A percentile compares a stretch with the other conserved stretches of the same genome.
Evolutionary conservation across 2,329 filamentous ascomycete species (phyloP).

Genomic region (Alternaria sp.): DNA sequence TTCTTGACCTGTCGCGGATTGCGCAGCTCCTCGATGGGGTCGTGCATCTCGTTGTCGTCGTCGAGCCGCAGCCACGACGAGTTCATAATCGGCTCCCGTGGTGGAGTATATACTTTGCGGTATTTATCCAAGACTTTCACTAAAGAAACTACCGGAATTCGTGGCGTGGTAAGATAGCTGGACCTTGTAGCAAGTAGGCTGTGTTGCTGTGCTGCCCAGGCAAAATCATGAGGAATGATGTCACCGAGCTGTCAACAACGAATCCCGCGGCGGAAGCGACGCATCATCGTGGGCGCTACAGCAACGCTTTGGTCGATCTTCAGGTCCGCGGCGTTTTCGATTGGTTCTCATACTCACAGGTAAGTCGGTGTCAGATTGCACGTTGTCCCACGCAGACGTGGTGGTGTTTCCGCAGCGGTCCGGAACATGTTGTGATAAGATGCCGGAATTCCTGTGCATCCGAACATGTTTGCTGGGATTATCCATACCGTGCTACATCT

Average conservation of each 20-base stretch:
- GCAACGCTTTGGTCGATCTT: neutral
- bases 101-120: neutral
- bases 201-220: slow-evolving; percentile 1
- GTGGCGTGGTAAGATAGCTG: neutral
- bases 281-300: slow-evolving; percentile 1
- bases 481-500: neutral
- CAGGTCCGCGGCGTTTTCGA: slow-evolving; percentile 5
- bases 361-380: neutral
- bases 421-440: slow-evolving; percentile 1
- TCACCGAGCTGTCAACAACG: slow-evolving; percentile 9
- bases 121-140: slow-evolving; percentile 1
- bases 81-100: slow-evolving; percentile 4
- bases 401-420: neutral
- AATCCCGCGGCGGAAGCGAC: neutral
- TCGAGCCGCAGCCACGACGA: slow-evolving; percentile 16
- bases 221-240: slow-evolving; percentile 7
- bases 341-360: neutral
- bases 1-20: slow-evolving; percentile 28
- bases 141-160: neutral
- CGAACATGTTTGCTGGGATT: neutral
- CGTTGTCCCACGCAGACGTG: neutral
- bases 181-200: slow-evolving; percentile 5
- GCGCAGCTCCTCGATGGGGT: slow-evolving; percentile 28
- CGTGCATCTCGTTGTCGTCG: slow-evolving; percentile 22
- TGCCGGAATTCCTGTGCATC: neutral